phyloP scores from a whole-genome alignment of 1,284 basidiomycete genomes.

The Pseudozyma sp. region DNA sequence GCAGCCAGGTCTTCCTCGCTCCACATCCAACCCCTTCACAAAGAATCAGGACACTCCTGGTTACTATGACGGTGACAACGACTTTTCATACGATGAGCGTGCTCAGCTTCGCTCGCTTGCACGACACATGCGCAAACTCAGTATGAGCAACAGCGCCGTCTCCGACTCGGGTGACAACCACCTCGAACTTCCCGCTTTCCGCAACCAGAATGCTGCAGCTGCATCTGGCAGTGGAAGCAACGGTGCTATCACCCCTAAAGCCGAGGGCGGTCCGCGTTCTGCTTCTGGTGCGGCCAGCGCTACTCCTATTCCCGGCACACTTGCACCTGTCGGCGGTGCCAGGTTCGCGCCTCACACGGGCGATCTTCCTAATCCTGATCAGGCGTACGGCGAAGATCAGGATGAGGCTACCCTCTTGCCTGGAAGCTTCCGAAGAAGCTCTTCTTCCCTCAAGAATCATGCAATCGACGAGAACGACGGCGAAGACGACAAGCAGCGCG shows the following conservation, averaged over 20 bases:
- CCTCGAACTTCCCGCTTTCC: slow-evolving; percentile 19
- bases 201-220: slow-evolving; percentile 6
- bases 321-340: slow-evolving; percentile 25
- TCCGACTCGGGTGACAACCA: slow-evolving; percentile 28
- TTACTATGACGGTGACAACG: slow-evolving; percentile 32
- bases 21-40: slow-evolving; percentile 45
- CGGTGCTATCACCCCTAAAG: slow-evolving; percentile 34
- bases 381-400: slow-evolving; percentile 48
- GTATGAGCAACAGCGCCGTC: slow-evolving; percentile 41
- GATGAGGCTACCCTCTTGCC: slow-evolving; percentile 40
- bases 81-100: slow-evolving; percentile 20
- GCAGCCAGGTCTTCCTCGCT: slow-evolving; percentile 13
- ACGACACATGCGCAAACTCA: slow-evolving; percentile 51
- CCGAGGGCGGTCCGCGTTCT: slow-evolving; percentile 24
- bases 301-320: slow-evolving; percentile 10
- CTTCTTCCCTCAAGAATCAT: slow-evolving; percentile 1
- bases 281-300: background rate
- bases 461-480: background rate
- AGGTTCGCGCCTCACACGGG: slow-evolving; percentile 29
- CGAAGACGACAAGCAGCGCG: slow-evolving; percentile 37
- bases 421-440: slow-evolving; percentile 26
- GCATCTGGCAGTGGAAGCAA: slow-evolving; percentile 29
- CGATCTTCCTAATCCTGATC: slow-evolving; percentile 32
- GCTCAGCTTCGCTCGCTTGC: slow-evolving; percentile 44
- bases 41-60: slow-evolving; percentile 49